These are phyloP conservation scores for Halophytophthora batemanensis DNA, from an alignment of 352 stramenopile species.

Conservation along the genomic window DNA sequence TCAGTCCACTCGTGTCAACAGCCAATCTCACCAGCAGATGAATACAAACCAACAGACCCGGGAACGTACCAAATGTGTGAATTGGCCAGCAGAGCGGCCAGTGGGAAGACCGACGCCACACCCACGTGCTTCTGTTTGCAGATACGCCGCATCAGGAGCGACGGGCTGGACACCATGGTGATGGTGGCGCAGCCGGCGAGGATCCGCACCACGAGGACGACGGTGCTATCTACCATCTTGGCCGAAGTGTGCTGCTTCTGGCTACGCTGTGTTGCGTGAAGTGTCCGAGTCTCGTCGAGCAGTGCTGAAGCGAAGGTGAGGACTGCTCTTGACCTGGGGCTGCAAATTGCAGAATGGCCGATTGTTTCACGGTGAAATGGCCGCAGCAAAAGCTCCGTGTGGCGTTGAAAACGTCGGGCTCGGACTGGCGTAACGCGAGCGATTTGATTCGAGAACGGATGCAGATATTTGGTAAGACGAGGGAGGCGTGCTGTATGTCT, in stretches of 20 bases:
- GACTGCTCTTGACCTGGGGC: no score
- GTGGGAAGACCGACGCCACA: slow-evolving; percentile 30
- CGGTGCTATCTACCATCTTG: slow-evolving; percentile 19
- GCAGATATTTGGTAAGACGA: no score
- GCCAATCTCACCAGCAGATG: not conserved
- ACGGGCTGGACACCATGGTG: slow-evolving; percentile 29
- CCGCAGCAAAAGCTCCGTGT: no score
- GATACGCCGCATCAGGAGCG: slow-evolving; percentile 28
- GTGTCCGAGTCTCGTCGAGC: no score
- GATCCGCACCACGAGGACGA: slow-evolving; percentile 24
- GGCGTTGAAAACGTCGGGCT: no score
- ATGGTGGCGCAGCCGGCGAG: slow-evolving; percentile 21
- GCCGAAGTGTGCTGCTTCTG: not conserved
- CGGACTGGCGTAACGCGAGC: no score
- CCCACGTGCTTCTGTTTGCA: slow-evolving; percentile 23
- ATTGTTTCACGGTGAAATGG: no score
- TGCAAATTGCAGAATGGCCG: no score
- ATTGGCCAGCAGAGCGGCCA: slow-evolving; percentile 31
- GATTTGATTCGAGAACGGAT: no score
- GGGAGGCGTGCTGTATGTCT: no score
- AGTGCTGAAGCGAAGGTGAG: no score
- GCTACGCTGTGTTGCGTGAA: no score
- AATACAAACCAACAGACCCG: not conserved
- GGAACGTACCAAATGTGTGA: slow-evolving; percentile 31
- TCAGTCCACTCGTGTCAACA: not conserved